Evolutionary conservation across 345 rosid species (phyloP).

Genomic region (Bruguiera gymnorhiza): DNA sequence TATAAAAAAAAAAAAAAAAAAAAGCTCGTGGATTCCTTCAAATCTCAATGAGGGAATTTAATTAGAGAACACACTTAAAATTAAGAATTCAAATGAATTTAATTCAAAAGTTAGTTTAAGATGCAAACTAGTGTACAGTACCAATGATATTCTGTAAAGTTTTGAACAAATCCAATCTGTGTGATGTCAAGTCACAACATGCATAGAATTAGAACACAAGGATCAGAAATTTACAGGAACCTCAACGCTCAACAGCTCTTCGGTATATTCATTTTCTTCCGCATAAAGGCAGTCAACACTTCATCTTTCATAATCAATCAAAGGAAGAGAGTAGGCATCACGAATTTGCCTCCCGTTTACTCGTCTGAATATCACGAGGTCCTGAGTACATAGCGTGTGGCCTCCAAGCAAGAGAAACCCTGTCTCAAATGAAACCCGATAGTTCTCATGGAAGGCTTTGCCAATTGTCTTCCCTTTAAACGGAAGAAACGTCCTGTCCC

Average conservation of each 20-base stretch:
- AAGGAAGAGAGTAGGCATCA: conserved; percentile 28
- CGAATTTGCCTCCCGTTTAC: conserved; percentile 88
- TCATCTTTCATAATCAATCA: neutral
- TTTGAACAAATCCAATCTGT: no score
- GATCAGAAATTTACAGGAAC: neutral
- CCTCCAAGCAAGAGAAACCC: conserved; percentile 95
- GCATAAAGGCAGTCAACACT: no score
- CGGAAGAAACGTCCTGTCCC: conserved; percentile 70
- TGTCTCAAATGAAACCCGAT: conserved; percentile 86
- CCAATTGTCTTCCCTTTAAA: conserved; percentile 91
- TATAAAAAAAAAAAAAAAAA: no score
- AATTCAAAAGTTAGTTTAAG: no score
- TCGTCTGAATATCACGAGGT: conserved; percentile 94
- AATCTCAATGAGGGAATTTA: no score
- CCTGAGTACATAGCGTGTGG: conserved; percentile 83
- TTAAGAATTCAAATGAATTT: no score
- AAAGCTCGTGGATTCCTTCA: no score
- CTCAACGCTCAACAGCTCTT: neutral
- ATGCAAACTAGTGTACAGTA: no score
- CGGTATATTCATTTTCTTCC: neutral
- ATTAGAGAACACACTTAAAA: no score
- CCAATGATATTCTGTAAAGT: no score
- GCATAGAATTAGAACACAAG: no score
- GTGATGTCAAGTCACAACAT: no score
- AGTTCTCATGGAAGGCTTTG: conserved; percentile 96